These are phyloP conservation scores for Berkeleyomyces rouxiae DNA, from an alignment of 2,329 filamentous ascomycete genomes.

Conservation along the genomic window DNA sequence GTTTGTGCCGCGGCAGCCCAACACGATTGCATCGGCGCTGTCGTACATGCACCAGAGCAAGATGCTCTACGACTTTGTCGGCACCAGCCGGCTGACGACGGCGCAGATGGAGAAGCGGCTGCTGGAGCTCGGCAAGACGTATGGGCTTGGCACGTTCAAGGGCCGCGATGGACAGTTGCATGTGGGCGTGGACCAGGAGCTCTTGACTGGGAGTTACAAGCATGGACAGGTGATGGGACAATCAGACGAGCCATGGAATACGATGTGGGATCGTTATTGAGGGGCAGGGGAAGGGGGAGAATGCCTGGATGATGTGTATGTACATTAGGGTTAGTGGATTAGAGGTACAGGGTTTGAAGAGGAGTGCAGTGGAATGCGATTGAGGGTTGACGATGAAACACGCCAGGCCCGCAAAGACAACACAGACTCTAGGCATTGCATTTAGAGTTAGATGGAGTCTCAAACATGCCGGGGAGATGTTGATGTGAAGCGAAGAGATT, in stretches of 20 bases:
- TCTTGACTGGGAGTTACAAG: constrained; percentile 47
- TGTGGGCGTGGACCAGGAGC: constrained; percentile 64
- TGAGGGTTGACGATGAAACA: not conserved
- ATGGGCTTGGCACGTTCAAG: constrained; percentile 61
- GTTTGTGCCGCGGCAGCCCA: constrained; percentile 62
- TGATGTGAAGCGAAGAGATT: no score
- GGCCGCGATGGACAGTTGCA: constrained; percentile 58
- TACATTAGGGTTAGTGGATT: not conserved
- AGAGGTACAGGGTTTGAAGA: not conserved
- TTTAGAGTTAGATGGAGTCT: not conserved
- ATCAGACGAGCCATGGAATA: not conserved
- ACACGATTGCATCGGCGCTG: constrained; percentile 59
- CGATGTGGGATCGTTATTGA: not conserved
- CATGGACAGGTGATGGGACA: constrained; percentile 36
- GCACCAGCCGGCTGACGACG: constrained; percentile 45
- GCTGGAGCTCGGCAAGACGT: constrained; percentile 44
- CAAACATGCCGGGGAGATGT: not conserved
- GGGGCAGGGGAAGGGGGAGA: constrained; percentile 28
- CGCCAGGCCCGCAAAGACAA: not conserved
- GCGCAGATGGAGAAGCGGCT: constrained; percentile 45
- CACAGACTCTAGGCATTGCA: not conserved
- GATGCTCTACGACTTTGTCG: constrained; percentile 63
- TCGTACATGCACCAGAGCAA: constrained; percentile 67
- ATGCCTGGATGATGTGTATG: constrained; percentile 15
- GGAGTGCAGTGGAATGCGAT: not conserved